Evolutionary conservation across 306 rosid genomes (phyloP).

Genomic region (Begonia loranthoides): DNA sequence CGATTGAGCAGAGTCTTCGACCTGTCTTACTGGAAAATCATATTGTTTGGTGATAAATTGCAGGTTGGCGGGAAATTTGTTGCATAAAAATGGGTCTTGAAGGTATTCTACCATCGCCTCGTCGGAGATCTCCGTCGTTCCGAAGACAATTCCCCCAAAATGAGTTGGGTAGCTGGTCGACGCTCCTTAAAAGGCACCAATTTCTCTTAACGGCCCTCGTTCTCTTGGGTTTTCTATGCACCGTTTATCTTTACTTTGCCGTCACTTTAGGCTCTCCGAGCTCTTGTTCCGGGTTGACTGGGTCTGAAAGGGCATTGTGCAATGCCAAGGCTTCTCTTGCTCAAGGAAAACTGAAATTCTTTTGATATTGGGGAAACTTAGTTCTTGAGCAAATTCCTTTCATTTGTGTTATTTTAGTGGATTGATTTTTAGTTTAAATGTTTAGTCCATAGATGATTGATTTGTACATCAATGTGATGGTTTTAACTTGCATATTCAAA

Average conservation of each 20-base stretch:
- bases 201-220: conserved; percentile 63
- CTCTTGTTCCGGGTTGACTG: conserved; percentile 48
- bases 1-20: too few species aligned
- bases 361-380: conserved; percentile 17
- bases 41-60: too few species aligned
- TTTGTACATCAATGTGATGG: too few species aligned
- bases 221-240: conserved; percentile 57
- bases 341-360: conserved; percentile 68
- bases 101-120: conserved; percentile 61
- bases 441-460: too few species aligned
- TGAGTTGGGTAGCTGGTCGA: conserved; percentile 70
- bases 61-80: conserved; percentile 7
- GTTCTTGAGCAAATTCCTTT: too few species aligned
- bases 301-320: conserved; percentile 48
- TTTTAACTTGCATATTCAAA: too few species aligned
- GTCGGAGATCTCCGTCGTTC: conserved; percentile 43
- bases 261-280: conserved; percentile 44
- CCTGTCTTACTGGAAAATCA: too few species aligned
- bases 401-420: too few species aligned
- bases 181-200: conserved; percentile 66
- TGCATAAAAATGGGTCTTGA: conserved; percentile 56
- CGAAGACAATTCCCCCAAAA: conserved; percentile 39
- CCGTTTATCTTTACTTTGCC: conserved; percentile 79
- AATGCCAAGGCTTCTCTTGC: conserved; percentile 44
- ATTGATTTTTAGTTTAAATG: too few species aligned